Evolutionary conservation across 2,329 filamentous ascomycete genomes (phyloP).

Genomic region (Pyrenochaeta sp.): DNA sequence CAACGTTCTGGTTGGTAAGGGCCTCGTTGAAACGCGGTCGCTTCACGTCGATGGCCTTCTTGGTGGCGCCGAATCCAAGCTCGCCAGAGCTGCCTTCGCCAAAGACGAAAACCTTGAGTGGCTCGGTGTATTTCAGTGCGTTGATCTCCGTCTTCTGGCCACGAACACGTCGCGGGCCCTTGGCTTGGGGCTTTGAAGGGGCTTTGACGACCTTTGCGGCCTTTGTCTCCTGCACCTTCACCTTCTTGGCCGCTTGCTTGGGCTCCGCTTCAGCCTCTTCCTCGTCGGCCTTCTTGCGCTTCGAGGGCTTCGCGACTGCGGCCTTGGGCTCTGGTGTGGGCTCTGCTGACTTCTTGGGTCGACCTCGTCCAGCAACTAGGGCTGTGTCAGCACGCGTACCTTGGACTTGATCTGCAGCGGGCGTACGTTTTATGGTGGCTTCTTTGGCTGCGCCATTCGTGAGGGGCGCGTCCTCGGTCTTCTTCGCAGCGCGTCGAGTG

Average conservation of each 20-base stretch:
- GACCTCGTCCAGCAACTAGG: constrained; percentile 26
- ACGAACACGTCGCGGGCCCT: constrained; percentile 39
- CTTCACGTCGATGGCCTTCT: constrained; percentile 74
- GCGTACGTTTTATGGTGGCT: constrained; percentile 20
- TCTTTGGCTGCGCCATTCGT: constrained; percentile 18
- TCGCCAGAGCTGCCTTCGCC: constrained; percentile 83
- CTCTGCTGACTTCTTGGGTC: constrained; percentile 37
- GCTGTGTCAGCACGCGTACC: constrained; percentile 15
- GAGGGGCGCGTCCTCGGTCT: constrained; percentile 24
- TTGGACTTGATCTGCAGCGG: constrained; percentile 13
- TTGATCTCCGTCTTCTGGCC: constrained; percentile 63
- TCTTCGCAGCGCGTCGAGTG: constrained; percentile 33
- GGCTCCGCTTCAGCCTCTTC: constrained; percentile 26
- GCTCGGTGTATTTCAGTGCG: constrained; percentile 63
- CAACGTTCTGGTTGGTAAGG: constrained; percentile 69
- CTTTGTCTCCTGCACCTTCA: constrained; percentile 26
- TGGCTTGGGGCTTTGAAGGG: constrained; percentile 30
- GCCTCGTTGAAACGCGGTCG: constrained; percentile 73
- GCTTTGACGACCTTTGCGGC: constrained; percentile 20
- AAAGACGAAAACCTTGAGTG: constrained; percentile 79
- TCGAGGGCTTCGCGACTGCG: constrained; percentile 26
- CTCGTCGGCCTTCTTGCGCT: constrained; percentile 43
- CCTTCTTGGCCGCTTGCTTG: constrained; percentile 33
- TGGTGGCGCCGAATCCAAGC: constrained; percentile 75
- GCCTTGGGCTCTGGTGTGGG: constrained; percentile 24